Base-by-base conservation (phyloP, 495 filamentous ascomycete genomes). In the Trichoderma erinaceum region DNA sequence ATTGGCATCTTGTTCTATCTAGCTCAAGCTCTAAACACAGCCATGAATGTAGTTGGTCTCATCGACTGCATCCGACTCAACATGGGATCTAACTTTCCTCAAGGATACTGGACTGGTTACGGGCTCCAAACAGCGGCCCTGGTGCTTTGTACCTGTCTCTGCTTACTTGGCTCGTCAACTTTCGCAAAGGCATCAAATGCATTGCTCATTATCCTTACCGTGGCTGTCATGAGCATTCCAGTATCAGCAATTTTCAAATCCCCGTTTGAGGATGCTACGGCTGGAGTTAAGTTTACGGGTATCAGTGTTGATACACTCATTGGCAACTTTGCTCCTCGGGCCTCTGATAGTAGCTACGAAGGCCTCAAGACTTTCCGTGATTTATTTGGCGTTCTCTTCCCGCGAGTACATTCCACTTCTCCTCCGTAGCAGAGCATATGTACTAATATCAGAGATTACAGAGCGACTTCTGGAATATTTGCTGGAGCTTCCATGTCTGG, bases 1-100 rank as follows among this genome's bases (percentile, higher is more conserved):
- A 96, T 96, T 65, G 92, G 92, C 3, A 78, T 96, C n/a, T 87
- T 96, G 11, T 94, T 96, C 75, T 96, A 94, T 73, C 78, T 96
- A 18, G 91, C 92, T 18, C 88, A 89, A 69, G 89, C 91, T 1
- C 85, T 96, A 74, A 96, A 95, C 75, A 94, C 92, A 3, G 90
- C 89, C 18, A 89, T 96, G 84, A 96, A 96, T 73, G 88, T 93
- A 15, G 91, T 95, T 38, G 92, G 92, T 77, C 82, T 96, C 67
- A 85, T 96, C 69, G 90, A 95, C 74, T 95, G 92, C 71, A 78
- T 96, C 52, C 87, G 84, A 66, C 82, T 92, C 67, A 94, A 95
- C 69, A 87, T 94, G 72, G 91, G 91, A 0, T 80, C 88, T 58
- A 81, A 86, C 66, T 82, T 96, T 63, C 83, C 86, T 0, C 86